Conservation (phyloP, 495 filamentous ascomycete genomes). For the Xylaria grammica region DNA sequence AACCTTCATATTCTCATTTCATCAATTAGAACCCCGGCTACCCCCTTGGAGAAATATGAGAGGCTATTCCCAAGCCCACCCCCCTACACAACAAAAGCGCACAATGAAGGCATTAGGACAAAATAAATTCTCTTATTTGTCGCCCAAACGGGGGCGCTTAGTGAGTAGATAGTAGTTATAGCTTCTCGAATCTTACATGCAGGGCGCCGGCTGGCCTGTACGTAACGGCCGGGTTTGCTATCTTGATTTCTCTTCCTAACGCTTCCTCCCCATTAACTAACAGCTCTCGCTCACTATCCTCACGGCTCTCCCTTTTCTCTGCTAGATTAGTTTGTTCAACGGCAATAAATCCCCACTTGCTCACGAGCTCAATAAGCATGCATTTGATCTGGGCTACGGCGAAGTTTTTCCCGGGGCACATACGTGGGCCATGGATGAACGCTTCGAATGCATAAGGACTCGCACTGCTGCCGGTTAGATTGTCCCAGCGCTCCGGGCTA, state of each 20-base stretch:
- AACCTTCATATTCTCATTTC: neutral
- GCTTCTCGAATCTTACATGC: constrained; percentile 28
- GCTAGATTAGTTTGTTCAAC: constrained; percentile 15
- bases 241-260: constrained; percentile 23
- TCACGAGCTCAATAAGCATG: constrained; percentile 34
- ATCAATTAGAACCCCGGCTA: no score
- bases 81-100: no score
- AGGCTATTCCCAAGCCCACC: no score
- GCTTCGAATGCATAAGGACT: constrained; percentile 36
- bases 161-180: constrained; percentile 14
- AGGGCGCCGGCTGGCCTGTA: constrained; percentile 30
- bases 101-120: no score
- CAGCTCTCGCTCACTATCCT: constrained; percentile 18
- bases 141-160: no score
- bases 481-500: constrained; percentile 44
- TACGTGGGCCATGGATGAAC: constrained; percentile 39
- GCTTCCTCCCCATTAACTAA: constrained; percentile 26
- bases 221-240: constrained; percentile 38
- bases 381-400: constrained; percentile 34
- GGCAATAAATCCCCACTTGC: constrained; percentile 31
- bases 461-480: constrained; percentile 10
- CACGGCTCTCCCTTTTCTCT: neutral
- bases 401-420: constrained; percentile 36
- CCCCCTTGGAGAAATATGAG: no score
- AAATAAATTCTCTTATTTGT: no score